phyloP scores from a whole-genome alignment of 768 basidiomycete species.

The Termitomyces bulborhizus region DNA sequence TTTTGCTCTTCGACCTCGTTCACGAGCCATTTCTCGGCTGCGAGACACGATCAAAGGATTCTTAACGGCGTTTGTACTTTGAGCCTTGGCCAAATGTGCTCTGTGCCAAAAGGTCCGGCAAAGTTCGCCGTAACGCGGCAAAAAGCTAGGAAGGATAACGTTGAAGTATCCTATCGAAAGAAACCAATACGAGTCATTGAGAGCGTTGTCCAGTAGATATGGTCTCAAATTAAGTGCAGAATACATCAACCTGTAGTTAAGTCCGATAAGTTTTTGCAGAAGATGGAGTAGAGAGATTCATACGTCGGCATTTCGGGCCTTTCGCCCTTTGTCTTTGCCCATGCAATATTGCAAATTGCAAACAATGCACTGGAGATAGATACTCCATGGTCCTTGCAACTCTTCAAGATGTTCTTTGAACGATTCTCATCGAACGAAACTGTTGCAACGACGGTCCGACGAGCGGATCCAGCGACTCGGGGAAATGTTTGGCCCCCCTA shows the following conservation, averaged over 20 bases:
- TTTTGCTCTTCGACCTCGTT: slow-evolving; percentile 55
- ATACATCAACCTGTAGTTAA: slow-evolving; percentile 66
- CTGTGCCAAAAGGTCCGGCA: slow-evolving; percentile 66
- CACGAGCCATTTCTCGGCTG: slow-evolving; percentile 56
- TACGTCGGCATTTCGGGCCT: slow-evolving; percentile 49
- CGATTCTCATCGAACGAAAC: slow-evolving; percentile 46
- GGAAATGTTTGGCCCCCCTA: slow-evolving; percentile 77
- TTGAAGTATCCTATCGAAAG: slow-evolving; percentile 81
- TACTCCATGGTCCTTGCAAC: slow-evolving; percentile 66
- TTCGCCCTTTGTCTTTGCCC: slow-evolving; percentile 45
- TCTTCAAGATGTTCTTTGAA: slow-evolving; percentile 59
- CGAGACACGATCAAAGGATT: slow-evolving; percentile 56
- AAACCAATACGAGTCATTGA: slow-evolving; percentile 71
- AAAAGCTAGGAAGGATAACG: slow-evolving; percentile 69
- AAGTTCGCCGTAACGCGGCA: slow-evolving; percentile 39
- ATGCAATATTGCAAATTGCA: slow-evolving; percentile 71
- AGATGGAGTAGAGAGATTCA: slow-evolving; percentile 11
- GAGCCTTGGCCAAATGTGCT: slow-evolving; percentile 59
- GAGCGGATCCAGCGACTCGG: slow-evolving; percentile 31
- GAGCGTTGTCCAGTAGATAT: slow-evolving; percentile 36
- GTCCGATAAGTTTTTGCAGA: not conserved
- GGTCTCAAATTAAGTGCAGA: slow-evolving; percentile 78
- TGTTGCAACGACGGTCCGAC: slow-evolving; percentile 68
- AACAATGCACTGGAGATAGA: slow-evolving; percentile 75
- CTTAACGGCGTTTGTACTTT: slow-evolving; percentile 63